These are phyloP conservation scores for Phytophthora sansomeana DNA, from an alignment of 352 stramenopile genomes.

Conservation along the genomic window DNA sequence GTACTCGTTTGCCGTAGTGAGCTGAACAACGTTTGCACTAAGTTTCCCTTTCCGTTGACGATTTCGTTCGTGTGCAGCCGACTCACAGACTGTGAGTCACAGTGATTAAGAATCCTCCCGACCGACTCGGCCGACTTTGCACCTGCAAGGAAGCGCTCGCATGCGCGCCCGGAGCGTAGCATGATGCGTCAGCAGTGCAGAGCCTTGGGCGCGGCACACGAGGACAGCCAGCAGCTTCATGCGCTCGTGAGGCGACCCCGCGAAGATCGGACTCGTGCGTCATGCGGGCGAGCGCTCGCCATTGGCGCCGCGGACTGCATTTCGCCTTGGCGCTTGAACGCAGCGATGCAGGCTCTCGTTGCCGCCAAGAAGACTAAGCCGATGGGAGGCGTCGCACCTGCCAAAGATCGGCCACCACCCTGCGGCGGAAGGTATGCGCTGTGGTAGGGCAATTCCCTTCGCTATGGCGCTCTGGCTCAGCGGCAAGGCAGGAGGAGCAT, in stretches of 20 bases:
- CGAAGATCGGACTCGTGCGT: constrained; percentile 14
- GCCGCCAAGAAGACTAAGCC: background rate
- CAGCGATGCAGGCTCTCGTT: background rate
- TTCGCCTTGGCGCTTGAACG: background rate
- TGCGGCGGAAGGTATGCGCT: background rate
- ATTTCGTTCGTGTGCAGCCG: constrained; percentile 24
- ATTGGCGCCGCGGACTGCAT: constrained; percentile 14
- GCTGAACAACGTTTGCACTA: constrained; percentile 13
- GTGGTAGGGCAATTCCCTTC: constrained; percentile 7
- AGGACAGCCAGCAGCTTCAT: constrained; percentile 24
- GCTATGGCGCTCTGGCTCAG: background rate
- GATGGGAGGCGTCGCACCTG: constrained; percentile 6
- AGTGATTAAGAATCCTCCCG: background rate
- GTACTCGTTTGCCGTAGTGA: constrained; percentile 10
- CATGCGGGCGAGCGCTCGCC: background rate
- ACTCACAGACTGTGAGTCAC: background rate
- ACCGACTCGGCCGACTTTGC: too few species aligned
- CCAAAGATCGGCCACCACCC: constrained; percentile 16
- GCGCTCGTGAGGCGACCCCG: constrained; percentile 10
- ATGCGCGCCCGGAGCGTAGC: background rate
- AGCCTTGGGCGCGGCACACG: constrained; percentile 2
- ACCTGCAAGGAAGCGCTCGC: background rate
- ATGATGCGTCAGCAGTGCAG: constrained; percentile 33
- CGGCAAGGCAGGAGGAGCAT: background rate
- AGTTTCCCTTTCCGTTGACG: constrained; percentile 2